Evolutionary conservation across 1,284 basidiomycete species (phyloP).

Genomic region (Coniophora puteana): DNA sequence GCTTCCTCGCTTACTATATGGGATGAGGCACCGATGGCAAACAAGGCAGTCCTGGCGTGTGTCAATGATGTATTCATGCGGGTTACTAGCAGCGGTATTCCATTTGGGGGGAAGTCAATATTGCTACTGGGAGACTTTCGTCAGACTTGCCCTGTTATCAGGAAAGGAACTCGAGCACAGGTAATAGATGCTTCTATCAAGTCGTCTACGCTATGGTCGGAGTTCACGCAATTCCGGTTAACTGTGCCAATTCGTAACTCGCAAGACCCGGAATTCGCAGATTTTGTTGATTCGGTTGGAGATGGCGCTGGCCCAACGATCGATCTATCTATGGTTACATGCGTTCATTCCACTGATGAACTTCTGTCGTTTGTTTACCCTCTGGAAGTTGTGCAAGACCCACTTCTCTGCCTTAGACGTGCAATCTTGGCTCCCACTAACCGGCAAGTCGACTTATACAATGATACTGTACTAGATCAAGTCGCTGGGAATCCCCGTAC

Average conservation of each 20-base stretch:
- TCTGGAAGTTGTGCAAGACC: constrained; percentile 21
- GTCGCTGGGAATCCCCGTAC: constrained; percentile 20
- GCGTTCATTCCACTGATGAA: constrained; percentile 16
- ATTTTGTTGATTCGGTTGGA: constrained; percentile 35
- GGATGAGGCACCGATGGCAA: constrained; percentile 40
- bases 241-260: constrained; percentile 34
- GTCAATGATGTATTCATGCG: constrained; percentile 25
- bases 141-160: constrained; percentile 35
- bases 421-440: constrained; percentile 37
- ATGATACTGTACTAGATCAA: constrained; percentile 25
- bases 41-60: constrained; percentile 29
- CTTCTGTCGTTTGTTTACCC: constrained; percentile 35
- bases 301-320: constrained; percentile 31
- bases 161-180: constrained; percentile 22
- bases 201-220: constrained; percentile 30
- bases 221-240: constrained; percentile 25
- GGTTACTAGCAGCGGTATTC: constrained; percentile 14
- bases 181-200: constrained; percentile 34
- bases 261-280: constrained; percentile 31
- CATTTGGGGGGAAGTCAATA: constrained; percentile 35
- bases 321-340: constrained; percentile 16
- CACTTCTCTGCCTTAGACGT: constrained; percentile 24
- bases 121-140: constrained; percentile 36
- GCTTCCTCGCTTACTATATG: constrained; percentile 28
- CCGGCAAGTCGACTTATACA: constrained; percentile 32